Evolutionary conservation across 768 basidiomycete genomes (phyloP), one percentile per base, ranked within the genome.

Genomic region (Termitomyces sp.): DNA sequence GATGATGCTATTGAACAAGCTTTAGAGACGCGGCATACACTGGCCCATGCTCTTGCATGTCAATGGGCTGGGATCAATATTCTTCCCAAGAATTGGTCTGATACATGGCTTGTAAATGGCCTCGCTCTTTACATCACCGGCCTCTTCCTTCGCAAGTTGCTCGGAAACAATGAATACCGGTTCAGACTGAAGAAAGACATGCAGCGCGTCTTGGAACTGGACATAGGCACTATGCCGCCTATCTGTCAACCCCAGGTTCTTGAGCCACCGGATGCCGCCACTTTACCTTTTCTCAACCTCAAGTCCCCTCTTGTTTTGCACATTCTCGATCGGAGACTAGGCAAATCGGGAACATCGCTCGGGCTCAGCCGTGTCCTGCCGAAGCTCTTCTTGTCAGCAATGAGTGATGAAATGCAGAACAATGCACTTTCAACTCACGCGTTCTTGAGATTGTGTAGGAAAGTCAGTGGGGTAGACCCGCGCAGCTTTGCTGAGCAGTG

Each of bases 21-120:
- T 0, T 79, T 93, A 62, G 93, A 97, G 66, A 88, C 93, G 1
- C 79, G 96, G 14, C 93, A 94, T 54, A 78, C 84, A 30, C 79
- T 99, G 46, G 79, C 86, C 26, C 92, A 98, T 66, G 88, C 92
- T 5, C 79, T 98, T 34, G 95, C 94, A 8, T 91, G 86, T 59
- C 97, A 99, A 70, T 99, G 97, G 97, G 79, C 91, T 53, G 95
- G 97, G 26, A 85, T 99, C 70, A 96, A 98, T 70, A 93, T 99
- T 64, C 86, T 93, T 55, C 94, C 88, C 51, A 93, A 93, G 73
- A 81, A 85, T 28, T 92, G 91, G 83, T 88, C 93, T 12, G 97
- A 99, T 69, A 82, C 86, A 24, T 99, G 97, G 97, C 83, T 99
- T n/a, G 86, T 95, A 55, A 93, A 96, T 64, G 97, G 95, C 1